Conservation (phyloP, 495 filamentous ascomycete species). For the Hypoxylon fuscum region DNA sequence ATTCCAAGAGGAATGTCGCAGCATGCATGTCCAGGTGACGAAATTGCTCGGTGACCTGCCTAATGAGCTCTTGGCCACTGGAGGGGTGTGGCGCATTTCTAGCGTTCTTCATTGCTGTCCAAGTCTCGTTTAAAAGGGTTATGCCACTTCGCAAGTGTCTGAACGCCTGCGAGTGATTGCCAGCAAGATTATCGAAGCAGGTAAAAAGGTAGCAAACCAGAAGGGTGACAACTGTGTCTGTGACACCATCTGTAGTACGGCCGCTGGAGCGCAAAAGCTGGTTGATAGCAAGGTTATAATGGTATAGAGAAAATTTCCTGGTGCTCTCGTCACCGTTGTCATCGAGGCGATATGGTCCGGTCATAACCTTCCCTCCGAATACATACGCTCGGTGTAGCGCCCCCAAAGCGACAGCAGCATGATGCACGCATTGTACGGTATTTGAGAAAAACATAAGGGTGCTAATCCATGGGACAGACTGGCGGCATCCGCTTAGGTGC, state of each 20-base stretch:
- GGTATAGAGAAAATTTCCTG: slow-evolving; percentile 6
- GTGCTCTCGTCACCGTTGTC: neutral
- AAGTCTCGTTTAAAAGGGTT: slow-evolving; percentile 17
- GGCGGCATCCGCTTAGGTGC: slow-evolving; percentile 45
- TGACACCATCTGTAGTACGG: neutral
- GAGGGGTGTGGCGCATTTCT: slow-evolving; percentile 2
- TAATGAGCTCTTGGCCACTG: neutral
- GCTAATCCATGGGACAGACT: slow-evolving; percentile 41
- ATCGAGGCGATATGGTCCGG: neutral
- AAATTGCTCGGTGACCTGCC: slow-evolving; percentile 30
- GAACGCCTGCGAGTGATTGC: slow-evolving; percentile 27
- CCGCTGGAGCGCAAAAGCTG: slow-evolving; percentile 23
- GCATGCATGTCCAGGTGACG: slow-evolving; percentile 43
- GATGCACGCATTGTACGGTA: slow-evolving; percentile 45
- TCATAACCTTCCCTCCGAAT: slow-evolving; percentile 1
- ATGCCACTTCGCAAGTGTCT: slow-evolving; percentile 31
- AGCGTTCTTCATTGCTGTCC: slow-evolving; percentile 6
- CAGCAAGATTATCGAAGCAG: slow-evolving; percentile 34
- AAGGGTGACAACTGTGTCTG: slow-evolving; percentile 23
- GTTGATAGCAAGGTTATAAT: slow-evolving; percentile 34
- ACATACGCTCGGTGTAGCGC: slow-evolving; percentile 34
- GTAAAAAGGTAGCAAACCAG: slow-evolving; percentile 37
- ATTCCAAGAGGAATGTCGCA: slow-evolving; percentile 30
- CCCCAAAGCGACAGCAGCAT: slow-evolving; percentile 46
- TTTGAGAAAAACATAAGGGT: slow-evolving; percentile 47